phyloP scores from a whole-genome alignment of 129 eudicot genomes.

The Centella asiatica region DNA sequence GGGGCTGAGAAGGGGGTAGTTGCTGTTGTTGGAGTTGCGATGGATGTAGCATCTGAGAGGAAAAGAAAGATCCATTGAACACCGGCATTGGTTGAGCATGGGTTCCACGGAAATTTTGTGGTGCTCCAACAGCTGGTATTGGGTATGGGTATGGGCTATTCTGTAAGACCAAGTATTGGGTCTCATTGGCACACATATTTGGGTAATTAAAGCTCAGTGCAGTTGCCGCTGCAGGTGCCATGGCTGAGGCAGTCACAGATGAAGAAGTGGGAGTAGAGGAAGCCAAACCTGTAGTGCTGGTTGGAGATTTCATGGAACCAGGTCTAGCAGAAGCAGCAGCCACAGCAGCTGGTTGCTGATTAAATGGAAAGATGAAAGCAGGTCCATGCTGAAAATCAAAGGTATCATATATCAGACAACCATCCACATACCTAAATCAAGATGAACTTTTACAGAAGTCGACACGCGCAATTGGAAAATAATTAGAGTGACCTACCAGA shows the following conservation, averaged over 20 bases:
- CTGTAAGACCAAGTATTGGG: slow-evolving; percentile 77
- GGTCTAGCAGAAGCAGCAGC: slow-evolving; percentile 65
- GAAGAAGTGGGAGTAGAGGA: slow-evolving; percentile 33
- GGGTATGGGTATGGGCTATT: slow-evolving; percentile 72
- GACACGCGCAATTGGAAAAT: not conserved
- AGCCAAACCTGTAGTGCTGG: slow-evolving; percentile 25
- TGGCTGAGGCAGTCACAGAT: slow-evolving; percentile 28
- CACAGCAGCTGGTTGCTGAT: slow-evolving; percentile 78
- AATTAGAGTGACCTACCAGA: slow-evolving; percentile 35
- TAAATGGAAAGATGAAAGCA: slow-evolving; percentile 72
- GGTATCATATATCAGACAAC: not conserved
- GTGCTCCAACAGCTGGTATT: slow-evolving; percentile 70
- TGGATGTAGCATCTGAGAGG: slow-evolving; percentile 90
- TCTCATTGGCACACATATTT: slow-evolving; percentile 59
- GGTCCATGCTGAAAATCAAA: slow-evolving; percentile 58
- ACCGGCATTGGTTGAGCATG: slow-evolving; percentile 78
- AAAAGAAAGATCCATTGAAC: slow-evolving; percentile 67
- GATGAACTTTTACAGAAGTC: not conserved
- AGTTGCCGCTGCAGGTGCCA: slow-evolving; percentile 23
- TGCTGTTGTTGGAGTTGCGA: slow-evolving; percentile 67
- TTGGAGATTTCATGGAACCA: slow-evolving; percentile 34
- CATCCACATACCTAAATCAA: not conserved
- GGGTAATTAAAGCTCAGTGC: slow-evolving; percentile 83
- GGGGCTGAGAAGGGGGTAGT: slow-evolving; percentile 40
- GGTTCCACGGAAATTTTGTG: slow-evolving; percentile 61